phyloP scores from a whole-genome alignment of 441 rosid species.

The Omphalea diandra region DNA sequence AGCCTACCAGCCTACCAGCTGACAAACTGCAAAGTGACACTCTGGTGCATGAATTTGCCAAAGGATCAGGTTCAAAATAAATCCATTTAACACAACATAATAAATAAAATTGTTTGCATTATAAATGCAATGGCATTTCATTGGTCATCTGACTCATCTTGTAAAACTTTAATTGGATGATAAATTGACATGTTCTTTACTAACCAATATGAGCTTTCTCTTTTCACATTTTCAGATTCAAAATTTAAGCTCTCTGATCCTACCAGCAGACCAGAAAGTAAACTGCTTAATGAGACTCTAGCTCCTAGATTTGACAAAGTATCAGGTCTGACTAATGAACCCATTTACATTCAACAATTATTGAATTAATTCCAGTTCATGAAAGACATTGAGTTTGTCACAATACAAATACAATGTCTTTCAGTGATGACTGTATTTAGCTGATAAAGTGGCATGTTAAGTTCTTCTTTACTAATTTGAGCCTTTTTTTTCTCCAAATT shows the following conservation, averaged over 20 bases:
- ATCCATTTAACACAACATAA: too few species aligned
- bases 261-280: not conserved
- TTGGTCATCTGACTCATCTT: too few species aligned
- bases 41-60: not conserved
- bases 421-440: not conserved
- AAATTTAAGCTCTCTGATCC: not conserved
- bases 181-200: not conserved
- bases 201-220: not conserved
- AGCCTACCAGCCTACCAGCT: slow-evolving; percentile 2
- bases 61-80: slow-evolving; percentile 16
- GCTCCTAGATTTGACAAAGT: not conserved
- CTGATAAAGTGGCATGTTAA: not conserved
- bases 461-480: not conserved
- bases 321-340: slow-evolving; percentile 5
- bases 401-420: not conserved
- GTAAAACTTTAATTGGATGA: not conserved
- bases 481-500: not conserved
- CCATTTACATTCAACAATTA: not conserved
- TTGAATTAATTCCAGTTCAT: not conserved
- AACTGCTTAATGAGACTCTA: not conserved
- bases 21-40: not conserved
- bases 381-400: not conserved
- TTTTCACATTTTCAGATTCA: not conserved
- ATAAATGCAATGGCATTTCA: too few species aligned
- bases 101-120: not conserved